phyloP scores from a whole-genome alignment of 169 alveolate species.

The Eimeria falciformis region DNA sequence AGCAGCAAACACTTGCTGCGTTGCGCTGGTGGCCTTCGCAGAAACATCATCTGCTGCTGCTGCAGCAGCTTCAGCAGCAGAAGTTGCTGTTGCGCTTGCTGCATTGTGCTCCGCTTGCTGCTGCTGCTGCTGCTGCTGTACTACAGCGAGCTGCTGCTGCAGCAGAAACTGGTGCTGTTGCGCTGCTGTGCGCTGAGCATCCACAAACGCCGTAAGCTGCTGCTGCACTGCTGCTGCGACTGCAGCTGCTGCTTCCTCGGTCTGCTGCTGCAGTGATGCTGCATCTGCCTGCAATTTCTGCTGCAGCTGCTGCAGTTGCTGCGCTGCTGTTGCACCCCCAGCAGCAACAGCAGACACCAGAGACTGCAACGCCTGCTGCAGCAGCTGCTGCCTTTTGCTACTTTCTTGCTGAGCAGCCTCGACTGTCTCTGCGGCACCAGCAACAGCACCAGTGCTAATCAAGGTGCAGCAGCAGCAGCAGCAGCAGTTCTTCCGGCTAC shows the following conservation, averaged over 20 bases:
- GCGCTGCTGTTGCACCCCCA: conserved; percentile 6
- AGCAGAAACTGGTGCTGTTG: background rate
- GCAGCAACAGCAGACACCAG: conserved; percentile 36
- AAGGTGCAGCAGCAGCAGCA: background rate
- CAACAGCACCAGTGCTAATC: background rate
- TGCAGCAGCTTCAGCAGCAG: conserved; percentile 39
- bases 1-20: background rate
- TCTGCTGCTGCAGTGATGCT: background rate
- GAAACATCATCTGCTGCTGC: background rate
- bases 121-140: conserved; percentile 25
- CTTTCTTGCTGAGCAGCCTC: background rate
- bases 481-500: background rate
- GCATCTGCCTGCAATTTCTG: background rate
- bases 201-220: conserved; percentile 9
- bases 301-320: conserved; percentile 54
- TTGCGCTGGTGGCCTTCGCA: background rate
- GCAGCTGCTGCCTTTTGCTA: conserved; percentile 1
- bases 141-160: background rate
- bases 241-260: conserved; percentile 30
- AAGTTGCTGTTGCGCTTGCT: background rate
- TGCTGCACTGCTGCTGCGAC: conserved; percentile 51
- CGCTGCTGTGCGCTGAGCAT: conserved; percentile 11
- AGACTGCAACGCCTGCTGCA: conserved; percentile 26
- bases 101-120: background rate
- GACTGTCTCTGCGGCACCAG: background rate